Base-by-base conservation (phyloP, 139 green algal species). In the Chlamydomonas schloesseri region DNA sequence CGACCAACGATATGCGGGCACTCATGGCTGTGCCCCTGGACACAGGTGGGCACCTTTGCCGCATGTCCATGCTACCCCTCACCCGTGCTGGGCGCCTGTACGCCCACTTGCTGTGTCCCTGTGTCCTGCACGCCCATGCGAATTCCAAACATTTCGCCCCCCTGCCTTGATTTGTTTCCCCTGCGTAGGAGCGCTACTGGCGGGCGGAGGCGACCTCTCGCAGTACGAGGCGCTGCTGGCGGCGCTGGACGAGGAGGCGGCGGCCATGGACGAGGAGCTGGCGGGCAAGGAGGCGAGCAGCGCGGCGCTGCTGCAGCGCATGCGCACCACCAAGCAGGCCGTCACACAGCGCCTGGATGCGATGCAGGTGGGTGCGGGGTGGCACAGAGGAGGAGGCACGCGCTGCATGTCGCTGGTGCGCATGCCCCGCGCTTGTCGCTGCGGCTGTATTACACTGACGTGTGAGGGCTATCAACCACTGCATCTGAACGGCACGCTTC, bases 201-300 rank as follows among this genome's bases (percentile, higher is more conserved):
- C 80, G 11, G 68, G 50, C 33, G 11, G 6, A 2, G 69, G 53
- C 26, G 81, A 78, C 26, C 0, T 79, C 26, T 65, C 69, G 17
- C 81, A 87, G 69, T 87, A 87, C 81, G 81, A 87, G 53, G 69
- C 81, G n/a, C 81, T 87, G 29, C 68, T 87, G 69, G 81, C 81
- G 24, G 81, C 81, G 5, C 81, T 87, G 67, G 81, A 87, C 55
- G 81, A 87, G 81, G 81, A 87, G 81, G 69, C 81, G 26, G 50
- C 57, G 24, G 67, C 74, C 31, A 57, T 87, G 53, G 69, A 87
- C 69, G 81, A 79, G 53, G 81, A 87, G 81, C 81, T 87, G 81
- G 81, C 68, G 33, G 81, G 69, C 65, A 79, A 79, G 69, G 81
- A 87, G 69, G 81, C 81, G 10, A 64, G 42, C 69, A 71, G 55